These are phyloP conservation scores for Eimeria sp. DNA, from an alignment of 169 alveolate genomes.

Conservation along the genomic window DNA sequence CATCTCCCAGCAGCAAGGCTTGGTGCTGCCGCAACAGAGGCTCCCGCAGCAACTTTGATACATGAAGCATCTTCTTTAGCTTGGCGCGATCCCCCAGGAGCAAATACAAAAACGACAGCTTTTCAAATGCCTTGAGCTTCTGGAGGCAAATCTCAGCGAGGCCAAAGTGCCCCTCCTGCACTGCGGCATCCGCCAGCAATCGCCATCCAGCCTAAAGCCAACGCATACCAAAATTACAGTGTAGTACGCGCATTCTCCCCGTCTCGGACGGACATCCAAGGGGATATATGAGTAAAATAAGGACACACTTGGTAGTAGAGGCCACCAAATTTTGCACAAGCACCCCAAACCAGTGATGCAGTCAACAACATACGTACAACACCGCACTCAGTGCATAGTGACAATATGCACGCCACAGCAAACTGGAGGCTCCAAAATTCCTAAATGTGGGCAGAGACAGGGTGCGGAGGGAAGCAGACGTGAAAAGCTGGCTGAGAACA, in stretches of 20 bases:
- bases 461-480: neutral
- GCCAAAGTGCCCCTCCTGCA: conserved; percentile 93
- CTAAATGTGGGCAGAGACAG: neutral
- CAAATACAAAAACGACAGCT: conserved; percentile 92
- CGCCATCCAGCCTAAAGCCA: conserved; percentile 81
- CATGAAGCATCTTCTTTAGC: conserved; percentile 91
- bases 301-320: neutral
- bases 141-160: conserved; percentile 95
- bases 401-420: neutral
- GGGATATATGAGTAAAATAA: neutral
- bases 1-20: conserved; percentile 92
- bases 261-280: neutral
- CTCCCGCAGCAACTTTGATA: conserved; percentile 92
- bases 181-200: conserved; percentile 87
- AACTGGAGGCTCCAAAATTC: neutral
- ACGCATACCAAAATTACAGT: neutral
- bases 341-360: neutral
- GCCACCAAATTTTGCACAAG: neutral
- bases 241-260: neutral
- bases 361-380: neutral
- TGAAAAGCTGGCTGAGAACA: neutral
- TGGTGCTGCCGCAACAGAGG: conserved; percentile 92
- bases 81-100: conserved; percentile 89
- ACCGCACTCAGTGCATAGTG: neutral
- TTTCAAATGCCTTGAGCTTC: conserved; percentile 92